Evolutionary conservation across 345 rosid genomes (phyloP).

Genomic region (Citropsis articulata): DNA sequence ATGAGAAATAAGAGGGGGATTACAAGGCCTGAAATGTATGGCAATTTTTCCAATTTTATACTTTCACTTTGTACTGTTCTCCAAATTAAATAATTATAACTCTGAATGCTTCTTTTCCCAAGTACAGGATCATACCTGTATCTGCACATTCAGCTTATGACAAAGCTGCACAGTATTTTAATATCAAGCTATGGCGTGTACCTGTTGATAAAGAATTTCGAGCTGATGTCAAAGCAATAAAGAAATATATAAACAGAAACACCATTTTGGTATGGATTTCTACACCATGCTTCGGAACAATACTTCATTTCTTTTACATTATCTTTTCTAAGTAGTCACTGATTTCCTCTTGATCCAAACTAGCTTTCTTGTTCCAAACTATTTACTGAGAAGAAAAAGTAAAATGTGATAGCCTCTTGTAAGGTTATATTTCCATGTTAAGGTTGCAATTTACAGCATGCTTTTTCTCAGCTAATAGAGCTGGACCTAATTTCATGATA

Average conservation of each 20-base stretch:
- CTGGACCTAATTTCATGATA: constrained; percentile 20
- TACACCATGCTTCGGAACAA: not conserved
- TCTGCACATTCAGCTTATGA: constrained; percentile 98
- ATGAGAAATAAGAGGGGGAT: constrained; percentile 87
- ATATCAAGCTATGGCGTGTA: constrained; percentile 89
- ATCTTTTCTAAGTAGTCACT: not conserved
- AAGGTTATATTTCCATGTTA: constrained; percentile 2
- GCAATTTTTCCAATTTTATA: not conserved
- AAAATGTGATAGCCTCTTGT: not conserved
- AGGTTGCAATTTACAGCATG: not conserved
- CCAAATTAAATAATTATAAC: not conserved
- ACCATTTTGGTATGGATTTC: constrained; percentile 71
- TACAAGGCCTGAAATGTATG: constrained; percentile 82
- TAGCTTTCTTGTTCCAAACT: not conserved
- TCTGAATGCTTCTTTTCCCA: constrained; percentile 18
- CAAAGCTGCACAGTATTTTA: constrained; percentile 94
- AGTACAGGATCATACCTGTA: constrained; percentile 83
- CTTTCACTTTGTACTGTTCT: constrained; percentile 8
- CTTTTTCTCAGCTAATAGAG: constrained; percentile 1
- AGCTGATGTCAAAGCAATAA: constrained; percentile 82
- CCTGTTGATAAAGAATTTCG: constrained; percentile 75
- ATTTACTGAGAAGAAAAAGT: not conserved
- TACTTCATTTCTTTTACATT: not conserved
- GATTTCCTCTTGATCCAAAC: not conserved
- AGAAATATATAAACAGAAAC: constrained; percentile 60